A percentile compares a stretch with the other conserved stretches of the same genome.
These are phyloP conservation scores for Cynara cardunculus DNA, from an alignment of 129 eudicot species.

Conservation along the genomic window DNA sequence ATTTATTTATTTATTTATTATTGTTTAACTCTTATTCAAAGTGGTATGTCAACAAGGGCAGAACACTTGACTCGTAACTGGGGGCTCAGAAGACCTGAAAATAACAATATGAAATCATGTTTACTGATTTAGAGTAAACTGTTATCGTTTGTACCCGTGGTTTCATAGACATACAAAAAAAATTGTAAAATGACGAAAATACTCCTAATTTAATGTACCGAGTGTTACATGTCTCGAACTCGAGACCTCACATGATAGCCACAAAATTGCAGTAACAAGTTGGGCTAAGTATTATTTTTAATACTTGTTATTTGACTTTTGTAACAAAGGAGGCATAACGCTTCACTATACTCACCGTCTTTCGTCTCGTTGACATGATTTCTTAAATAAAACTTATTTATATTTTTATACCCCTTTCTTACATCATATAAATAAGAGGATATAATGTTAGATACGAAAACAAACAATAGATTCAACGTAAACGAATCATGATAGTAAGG, in stretches of 20 bases:
- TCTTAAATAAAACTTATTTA: neutral
- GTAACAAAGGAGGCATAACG: neutral
- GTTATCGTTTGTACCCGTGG: neutral
- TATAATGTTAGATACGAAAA: neutral
- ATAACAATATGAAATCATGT: neutral
- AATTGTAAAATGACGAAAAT: too few relatives aligned
- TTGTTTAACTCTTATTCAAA: neutral
- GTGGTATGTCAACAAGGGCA: too few relatives aligned
- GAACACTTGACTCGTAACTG: too few relatives aligned
- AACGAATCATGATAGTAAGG: neutral
- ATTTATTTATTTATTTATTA: too few relatives aligned
- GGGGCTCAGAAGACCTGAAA: neutral
- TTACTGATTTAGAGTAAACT: too few relatives aligned
- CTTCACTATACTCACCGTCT: too few relatives aligned
- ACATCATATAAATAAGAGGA: neutral
- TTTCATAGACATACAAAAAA: too few relatives aligned
- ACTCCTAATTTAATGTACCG: too few relatives aligned
- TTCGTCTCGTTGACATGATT: neutral
- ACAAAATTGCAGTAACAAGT: too few relatives aligned
- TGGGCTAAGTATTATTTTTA: neutral
- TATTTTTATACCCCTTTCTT: too few relatives aligned
- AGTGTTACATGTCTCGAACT: neutral
- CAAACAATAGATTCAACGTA: neutral
- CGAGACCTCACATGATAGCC: neutral
- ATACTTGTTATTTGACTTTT: neutral